phyloP scores from a whole-genome alignment of 495 filamentous ascomycete genomes.

The Aspergillus egyptiacus region DNA sequence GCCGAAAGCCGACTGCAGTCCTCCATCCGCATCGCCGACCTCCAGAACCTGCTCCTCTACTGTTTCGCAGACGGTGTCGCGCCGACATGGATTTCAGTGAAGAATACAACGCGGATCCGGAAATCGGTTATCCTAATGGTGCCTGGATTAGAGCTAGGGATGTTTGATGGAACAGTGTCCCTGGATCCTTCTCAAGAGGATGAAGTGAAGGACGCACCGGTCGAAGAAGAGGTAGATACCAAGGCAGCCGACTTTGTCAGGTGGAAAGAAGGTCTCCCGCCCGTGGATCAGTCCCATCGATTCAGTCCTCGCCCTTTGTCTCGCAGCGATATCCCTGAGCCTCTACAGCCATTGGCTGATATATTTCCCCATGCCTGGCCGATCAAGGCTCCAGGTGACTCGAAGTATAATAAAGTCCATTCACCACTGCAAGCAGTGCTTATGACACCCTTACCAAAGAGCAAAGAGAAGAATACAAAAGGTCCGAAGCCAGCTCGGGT shows the following conservation, averaged over 20 bases:
- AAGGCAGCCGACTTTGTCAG: slow-evolving; percentile 31
- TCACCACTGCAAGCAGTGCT: slow-evolving; percentile 80
- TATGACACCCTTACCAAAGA: slow-evolving; percentile 59
- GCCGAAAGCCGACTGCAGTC: slow-evolving; percentile 62
- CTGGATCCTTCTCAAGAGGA: slow-evolving; percentile 34
- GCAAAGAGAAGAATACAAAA: slow-evolving; percentile 51
- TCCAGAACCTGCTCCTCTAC: slow-evolving; percentile 82
- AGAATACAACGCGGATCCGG: slow-evolving; percentile 65
- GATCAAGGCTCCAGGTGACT: slow-evolving; percentile 76
- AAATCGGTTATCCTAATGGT: slow-evolving; percentile 93
- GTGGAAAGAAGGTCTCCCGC: slow-evolving; percentile 43
- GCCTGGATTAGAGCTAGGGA: slow-evolving; percentile 79
- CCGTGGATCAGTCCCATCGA: slow-evolving; percentile 38
- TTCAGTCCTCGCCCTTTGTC: slow-evolving; percentile 69
- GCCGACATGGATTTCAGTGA: slow-evolving; percentile 82
- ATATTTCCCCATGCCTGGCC: slow-evolving; percentile 90
- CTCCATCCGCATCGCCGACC: slow-evolving; percentile 67
- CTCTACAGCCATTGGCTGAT: slow-evolving; percentile 65
- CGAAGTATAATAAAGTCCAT: slow-evolving; percentile 67
- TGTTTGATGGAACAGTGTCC: slow-evolving; percentile 70
- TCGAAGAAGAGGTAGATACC: slow-evolving; percentile 13
- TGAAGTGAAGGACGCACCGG: slow-evolving; percentile 13
- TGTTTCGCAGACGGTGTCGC: slow-evolving; percentile 76
- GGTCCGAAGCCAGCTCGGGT: slow-evolving; percentile 52
- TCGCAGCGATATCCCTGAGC: slow-evolving; percentile 51